These are phyloP conservation scores for Graphilbum fragrans DNA, from an alignment of 2,329 filamentous ascomycete species.

Conservation along the genomic window DNA sequence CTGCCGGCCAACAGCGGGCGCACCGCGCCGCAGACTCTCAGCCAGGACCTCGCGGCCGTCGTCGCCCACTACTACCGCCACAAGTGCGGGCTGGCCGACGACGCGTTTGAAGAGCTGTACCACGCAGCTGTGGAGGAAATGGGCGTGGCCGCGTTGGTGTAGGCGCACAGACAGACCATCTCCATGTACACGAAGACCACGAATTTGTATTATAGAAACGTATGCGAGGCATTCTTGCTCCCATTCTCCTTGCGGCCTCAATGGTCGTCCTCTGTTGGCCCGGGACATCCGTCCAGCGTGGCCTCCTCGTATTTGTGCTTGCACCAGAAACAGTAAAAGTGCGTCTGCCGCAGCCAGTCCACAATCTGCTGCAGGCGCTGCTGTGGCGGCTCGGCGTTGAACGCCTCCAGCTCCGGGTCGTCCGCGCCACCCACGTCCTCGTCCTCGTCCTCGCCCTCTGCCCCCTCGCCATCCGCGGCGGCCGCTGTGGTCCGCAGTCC, in stretches of 20 bases:
- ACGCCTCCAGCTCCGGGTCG: constrained; percentile 69
- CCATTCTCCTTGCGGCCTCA: constrained; percentile 14
- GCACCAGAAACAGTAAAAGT: constrained; percentile 93
- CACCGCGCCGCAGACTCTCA: constrained; percentile 8
- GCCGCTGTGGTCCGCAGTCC: constrained; percentile 35
- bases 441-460: constrained; percentile 52
- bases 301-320: constrained; percentile 68
- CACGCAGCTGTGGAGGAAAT: constrained; percentile 15
- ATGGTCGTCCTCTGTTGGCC: constrained; percentile 67
- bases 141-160: constrained; percentile 9
- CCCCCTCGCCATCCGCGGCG: constrained; percentile 43
- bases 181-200: no score
- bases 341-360: constrained; percentile 53
- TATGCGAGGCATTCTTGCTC: no score
- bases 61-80: constrained; percentile 12
- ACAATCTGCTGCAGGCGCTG: constrained; percentile 59
- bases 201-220: no score
- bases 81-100: constrained; percentile 7
- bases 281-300: constrained; percentile 79
- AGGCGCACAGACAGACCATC: neutral
- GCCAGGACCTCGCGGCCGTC: constrained; percentile 14
- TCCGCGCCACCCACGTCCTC: constrained; percentile 25
- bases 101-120: constrained; percentile 10
- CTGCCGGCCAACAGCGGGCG: neutral
- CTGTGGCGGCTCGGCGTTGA: constrained; percentile 53